A percentile compares a stretch with the other conserved stretches of the same genome.
phyloP scores from a whole-genome alignment of 345 rosid species.

The Mercurialis annua region DNA sequence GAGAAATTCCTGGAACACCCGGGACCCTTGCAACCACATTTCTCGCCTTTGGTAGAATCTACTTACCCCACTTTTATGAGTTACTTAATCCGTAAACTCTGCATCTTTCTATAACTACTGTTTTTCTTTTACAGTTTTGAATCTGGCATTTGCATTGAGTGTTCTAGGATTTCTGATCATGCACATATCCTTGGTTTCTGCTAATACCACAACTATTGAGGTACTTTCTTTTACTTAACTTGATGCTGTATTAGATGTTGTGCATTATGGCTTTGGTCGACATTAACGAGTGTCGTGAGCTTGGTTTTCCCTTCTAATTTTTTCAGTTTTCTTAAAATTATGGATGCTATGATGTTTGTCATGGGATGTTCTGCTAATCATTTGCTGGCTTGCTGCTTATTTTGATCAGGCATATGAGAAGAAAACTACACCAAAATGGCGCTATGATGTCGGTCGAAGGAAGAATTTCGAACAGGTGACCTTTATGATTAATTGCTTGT shows the following conservation, averaged over 20 bases:
- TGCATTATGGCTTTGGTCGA: not conserved
- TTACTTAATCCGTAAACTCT: not conserved
- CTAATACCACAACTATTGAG: slow-evolving; percentile 96
- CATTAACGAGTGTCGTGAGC: too few species aligned
- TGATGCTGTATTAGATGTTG: not conserved
- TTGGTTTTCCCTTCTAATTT: not conserved
- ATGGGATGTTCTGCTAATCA: slow-evolving; percentile 6
- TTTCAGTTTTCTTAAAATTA: not conserved
- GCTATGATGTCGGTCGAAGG: slow-evolving; percentile 84
- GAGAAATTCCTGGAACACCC: slow-evolving; percentile 92
- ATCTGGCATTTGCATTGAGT: slow-evolving; percentile 91
- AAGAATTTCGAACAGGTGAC: slow-evolving; percentile 89
- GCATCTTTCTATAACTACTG: slow-evolving; percentile 3
- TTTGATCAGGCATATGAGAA: slow-evolving; percentile 89
- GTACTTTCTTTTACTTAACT: slow-evolving; percentile 32
- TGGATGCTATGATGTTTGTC: not conserved
- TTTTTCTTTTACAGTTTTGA: slow-evolving; percentile 60
- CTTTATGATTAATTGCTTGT: slow-evolving; percentile 6
- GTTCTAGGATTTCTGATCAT: slow-evolving; percentile 90
- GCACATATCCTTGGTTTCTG: slow-evolving; percentile 83
- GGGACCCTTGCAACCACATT: slow-evolving; percentile 93
- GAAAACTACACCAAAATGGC: slow-evolving; percentile 86
- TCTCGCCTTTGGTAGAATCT: slow-evolving; percentile 79
- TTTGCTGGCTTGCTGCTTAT: slow-evolving; percentile 11
- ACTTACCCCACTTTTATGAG: not conserved